These are phyloP conservation scores for Chlorella sp. DNA, from an alignment of 139 green algal genomes.

Conservation along the genomic window DNA sequence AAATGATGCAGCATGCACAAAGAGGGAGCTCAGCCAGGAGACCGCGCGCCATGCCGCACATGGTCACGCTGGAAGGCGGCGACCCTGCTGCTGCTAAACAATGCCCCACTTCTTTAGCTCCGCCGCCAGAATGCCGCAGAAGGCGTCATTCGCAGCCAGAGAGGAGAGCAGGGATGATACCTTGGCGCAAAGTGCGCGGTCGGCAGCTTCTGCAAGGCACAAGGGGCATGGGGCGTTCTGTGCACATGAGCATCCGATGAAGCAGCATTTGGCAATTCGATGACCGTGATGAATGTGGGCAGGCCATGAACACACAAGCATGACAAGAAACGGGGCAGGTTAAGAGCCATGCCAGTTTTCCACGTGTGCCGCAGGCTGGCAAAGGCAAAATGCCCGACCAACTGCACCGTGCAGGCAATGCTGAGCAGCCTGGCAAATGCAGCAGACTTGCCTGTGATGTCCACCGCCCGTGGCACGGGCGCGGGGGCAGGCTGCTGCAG, in stretches of 20 bases:
- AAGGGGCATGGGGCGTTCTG: background rate
- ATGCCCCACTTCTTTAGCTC: constrained; percentile 39
- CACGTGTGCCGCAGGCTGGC: too few relatives aligned
- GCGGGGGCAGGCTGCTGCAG: background rate
- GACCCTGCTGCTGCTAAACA: background rate
- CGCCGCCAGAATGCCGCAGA: constrained; percentile 28
- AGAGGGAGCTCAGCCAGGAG: too few relatives aligned
- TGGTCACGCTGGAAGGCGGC: too few relatives aligned
- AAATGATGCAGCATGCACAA: too few relatives aligned
- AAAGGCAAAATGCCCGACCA: too few relatives aligned
- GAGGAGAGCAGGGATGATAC: constrained; percentile 30
- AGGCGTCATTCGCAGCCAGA: constrained; percentile 45
- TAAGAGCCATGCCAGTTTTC: too few relatives aligned
- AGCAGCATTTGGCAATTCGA: too few relatives aligned
- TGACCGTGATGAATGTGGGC: too few relatives aligned
- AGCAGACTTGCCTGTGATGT: constrained; percentile 2
- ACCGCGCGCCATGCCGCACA: too few relatives aligned
- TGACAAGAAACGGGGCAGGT: too few relatives aligned
- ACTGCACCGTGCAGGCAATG: background rate
- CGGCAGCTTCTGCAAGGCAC: constrained; percentile 9
- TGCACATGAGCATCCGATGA: too few relatives aligned
- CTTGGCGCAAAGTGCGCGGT: constrained; percentile 6
- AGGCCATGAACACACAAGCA: too few relatives aligned
- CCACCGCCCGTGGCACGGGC: background rate
- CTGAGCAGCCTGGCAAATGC: background rate